Evolutionary conservation across 177 flowering plant genomes (phyloP).

Genomic region (Vitis hybrid): DNA sequence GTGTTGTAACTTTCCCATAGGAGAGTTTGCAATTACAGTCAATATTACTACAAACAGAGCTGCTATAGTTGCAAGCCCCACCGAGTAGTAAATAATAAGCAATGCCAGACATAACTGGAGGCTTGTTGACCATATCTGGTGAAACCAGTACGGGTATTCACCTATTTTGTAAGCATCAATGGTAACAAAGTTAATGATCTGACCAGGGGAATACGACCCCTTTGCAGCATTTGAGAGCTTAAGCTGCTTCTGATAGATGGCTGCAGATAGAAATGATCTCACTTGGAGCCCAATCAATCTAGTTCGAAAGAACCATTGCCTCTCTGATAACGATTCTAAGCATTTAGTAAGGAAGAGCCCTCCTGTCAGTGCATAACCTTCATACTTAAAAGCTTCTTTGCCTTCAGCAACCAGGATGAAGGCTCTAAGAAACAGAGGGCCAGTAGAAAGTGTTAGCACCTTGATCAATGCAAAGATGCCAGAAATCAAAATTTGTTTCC

Average conservation of each 20-base stretch:
- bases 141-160: conserved; percentile 67
- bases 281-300: conserved; percentile 57
- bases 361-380: too few species aligned
- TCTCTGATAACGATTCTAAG: conserved; percentile 7
- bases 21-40: conserved; percentile 41
- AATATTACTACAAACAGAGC: conserved; percentile 38
- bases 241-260: conserved; percentile 59
- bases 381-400: not conserved
- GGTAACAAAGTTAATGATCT: conserved; percentile 56
- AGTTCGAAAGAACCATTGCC: conserved; percentile 61
- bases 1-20: conserved; percentile 55
- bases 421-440: conserved; percentile 23
- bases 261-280: conserved; percentile 56
- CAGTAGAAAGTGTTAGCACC: conserved; percentile 26
- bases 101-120: conserved; percentile 53
- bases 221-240: conserved; percentile 50
- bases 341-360: too few species aligned
- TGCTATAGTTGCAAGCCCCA: conserved; percentile 55
- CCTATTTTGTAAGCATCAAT: conserved; percentile 68
- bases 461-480: conserved; percentile 47
- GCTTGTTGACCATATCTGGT: conserved; percentile 57
- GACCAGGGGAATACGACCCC: conserved; percentile 46
- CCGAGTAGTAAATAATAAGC: conserved; percentile 36
- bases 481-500: conserved; percentile 36
- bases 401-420: conserved; percentile 1